Base-by-base conservation (phyloP, 139 green algal genomes). In the Coelastrella sp. region DNA sequence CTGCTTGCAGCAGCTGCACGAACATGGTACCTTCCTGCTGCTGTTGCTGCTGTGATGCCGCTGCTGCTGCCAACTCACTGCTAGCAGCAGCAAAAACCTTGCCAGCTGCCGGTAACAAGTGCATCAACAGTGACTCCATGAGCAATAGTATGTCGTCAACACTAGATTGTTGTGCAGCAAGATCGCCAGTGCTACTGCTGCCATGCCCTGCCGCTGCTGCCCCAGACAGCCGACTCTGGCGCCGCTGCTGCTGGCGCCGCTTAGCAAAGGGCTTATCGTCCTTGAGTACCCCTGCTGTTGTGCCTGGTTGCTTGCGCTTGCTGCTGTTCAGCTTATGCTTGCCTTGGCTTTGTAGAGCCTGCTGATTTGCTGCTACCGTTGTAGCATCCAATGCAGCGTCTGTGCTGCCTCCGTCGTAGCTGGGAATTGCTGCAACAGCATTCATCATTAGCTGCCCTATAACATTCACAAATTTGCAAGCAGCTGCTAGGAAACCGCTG, bases 41-140 rank as follows among this genome's bases (percentile, higher is more conserved):
- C 84, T 89, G 84, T 71, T 74, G 85, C 73, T 86, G 80, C 80
- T 47, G 14, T 73, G 68, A 8, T 81, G 84, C 59, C n/a, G 86
- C 60, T 76, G 86, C 86, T 65, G 86, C 74, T 19, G 86, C 74
- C 60, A 59, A 3, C 59, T 64, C 58, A 71, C 59, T 2, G 14
- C 71, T 76, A 7, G 57, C 71, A 58, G 57, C 85, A 19, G 85
- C 16, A 8, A 71, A 17, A 32, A 81, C 11, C 11, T 22, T 85
- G 13, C 5, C 6, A 6, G 22, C 58, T 57, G 85, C 58, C 8
- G 73, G 85, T n/a, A 89, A 14, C 58, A 89, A 7, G 19, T 83
- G 73, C 73, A 23, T 19, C 85, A 89, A 2, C 22, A 89, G 14
- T 17, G 22, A 32, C 58, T 83, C 73, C 8, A 89, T 22, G n/a